Evolutionary conservation across 306 rosid species (phyloP).

Genomic region (Senna tora): DNA sequence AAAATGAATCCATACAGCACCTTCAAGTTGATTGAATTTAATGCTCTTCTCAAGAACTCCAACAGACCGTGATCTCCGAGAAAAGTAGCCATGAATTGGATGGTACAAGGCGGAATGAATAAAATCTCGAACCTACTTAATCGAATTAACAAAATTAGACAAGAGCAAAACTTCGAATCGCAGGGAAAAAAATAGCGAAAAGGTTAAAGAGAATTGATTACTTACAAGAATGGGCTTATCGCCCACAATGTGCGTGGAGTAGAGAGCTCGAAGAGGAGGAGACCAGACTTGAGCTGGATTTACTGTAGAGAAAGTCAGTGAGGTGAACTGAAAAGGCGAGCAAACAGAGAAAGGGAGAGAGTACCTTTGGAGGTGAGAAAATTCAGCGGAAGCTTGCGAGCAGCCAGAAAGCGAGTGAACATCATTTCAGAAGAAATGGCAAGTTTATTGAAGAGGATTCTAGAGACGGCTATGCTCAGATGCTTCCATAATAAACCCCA

Average conservation of each 20-base stretch:
- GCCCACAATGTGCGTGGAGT: constrained; percentile 73
- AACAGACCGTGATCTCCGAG: constrained; percentile 72
- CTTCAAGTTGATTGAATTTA: constrained; percentile 77
- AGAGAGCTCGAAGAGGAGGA: constrained; percentile 49
- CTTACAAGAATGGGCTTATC: constrained; percentile 85
- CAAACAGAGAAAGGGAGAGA: constrained; percentile 25
- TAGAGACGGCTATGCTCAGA: not conserved
- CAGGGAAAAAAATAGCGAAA: not conserved
- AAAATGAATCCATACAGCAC: constrained; percentile 31
- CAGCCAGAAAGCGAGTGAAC: constrained; percentile 38
- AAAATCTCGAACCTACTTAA: constrained; percentile 86
- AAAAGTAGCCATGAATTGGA: constrained; percentile 79
- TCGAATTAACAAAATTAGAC: constrained; percentile 4
- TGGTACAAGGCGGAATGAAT: constrained; percentile 90
- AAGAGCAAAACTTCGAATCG: not conserved
- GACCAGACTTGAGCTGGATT: constrained; percentile 47
- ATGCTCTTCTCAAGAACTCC: constrained; percentile 73
- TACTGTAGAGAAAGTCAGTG: constrained; percentile 37
- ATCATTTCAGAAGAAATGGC: not conserved
- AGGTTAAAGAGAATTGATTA: not conserved
- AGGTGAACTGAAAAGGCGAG: constrained; percentile 11
- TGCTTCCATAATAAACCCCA: no score
- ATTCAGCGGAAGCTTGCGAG: constrained; percentile 36
- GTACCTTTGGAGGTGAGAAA: constrained; percentile 50
- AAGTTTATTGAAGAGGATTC: not conserved